These are phyloP conservation scores for Pythium rishiriense DNA, from an alignment of 352 stramenopile genomes.

Conservation along the genomic window DNA sequence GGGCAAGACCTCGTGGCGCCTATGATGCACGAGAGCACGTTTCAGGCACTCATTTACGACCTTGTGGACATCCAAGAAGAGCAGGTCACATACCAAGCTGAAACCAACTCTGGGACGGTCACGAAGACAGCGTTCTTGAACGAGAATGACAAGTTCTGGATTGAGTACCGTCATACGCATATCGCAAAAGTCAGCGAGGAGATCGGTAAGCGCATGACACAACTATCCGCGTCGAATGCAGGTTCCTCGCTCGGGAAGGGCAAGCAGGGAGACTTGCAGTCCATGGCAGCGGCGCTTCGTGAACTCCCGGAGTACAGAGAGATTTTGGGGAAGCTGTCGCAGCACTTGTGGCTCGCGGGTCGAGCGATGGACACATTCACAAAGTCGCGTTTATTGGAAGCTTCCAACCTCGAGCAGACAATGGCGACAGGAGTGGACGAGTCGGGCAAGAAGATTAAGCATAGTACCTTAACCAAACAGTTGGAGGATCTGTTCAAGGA, in stretches of 20 bases:
- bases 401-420: conserved; percentile 94
- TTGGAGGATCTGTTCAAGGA: conserved; percentile 88
- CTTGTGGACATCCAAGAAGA: conserved; percentile 94
- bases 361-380: conserved; percentile 95
- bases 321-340: conserved; percentile 92
- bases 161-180: conserved; percentile 95
- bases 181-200: conserved; percentile 91
- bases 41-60: conserved; percentile 97
- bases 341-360: conserved; percentile 94
- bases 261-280: conserved; percentile 86
- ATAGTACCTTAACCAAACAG: conserved; percentile 78
- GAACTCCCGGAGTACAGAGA: conserved; percentile 95
- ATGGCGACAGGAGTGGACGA: conserved; percentile 94
- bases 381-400: conserved; percentile 81
- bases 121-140: conserved; percentile 94
- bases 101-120: conserved; percentile 76
- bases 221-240: conserved; percentile 77
- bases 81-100: conserved; percentile 90
- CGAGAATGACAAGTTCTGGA: conserved; percentile 96
- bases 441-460: conserved; percentile 90
- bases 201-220: conserved; percentile 75
- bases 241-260: conserved; percentile 76
- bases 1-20: conserved; percentile 93
- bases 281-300: conserved; percentile 92
- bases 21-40: conserved; percentile 98